A percentile compares a stretch with the other conserved stretches of the same genome.
Evolutionary conservation across 495 filamentous ascomycete species (phyloP).

Genomic region (Podospora sp.): DNA sequence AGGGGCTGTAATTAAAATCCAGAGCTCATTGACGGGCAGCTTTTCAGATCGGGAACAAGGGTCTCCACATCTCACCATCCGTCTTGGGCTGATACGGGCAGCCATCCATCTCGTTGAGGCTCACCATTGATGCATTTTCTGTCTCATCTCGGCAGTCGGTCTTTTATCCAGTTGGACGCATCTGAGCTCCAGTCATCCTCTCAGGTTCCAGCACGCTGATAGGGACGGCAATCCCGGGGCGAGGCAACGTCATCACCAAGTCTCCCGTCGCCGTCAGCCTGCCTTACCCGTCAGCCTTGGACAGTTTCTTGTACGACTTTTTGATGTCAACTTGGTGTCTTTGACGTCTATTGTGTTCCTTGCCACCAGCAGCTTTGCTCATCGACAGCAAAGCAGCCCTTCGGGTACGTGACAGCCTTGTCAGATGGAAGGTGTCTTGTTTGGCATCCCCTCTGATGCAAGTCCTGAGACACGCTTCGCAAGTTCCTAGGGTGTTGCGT

Average conservation of each 20-base stretch:
- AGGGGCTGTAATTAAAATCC: conserved; percentile 43
- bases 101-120: background rate
- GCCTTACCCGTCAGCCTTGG: background rate
- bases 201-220: background rate
- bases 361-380: too few relatives aligned
- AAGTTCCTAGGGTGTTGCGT: too few relatives aligned
- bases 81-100: background rate
- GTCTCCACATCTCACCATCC: conserved; percentile 1
- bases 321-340: background rate
- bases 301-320: background rate
- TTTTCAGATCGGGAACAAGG: background rate
- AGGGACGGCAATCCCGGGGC: background rate
- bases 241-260: background rate
- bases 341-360: background rate
- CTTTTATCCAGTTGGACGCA: background rate
- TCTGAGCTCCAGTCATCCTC: background rate
- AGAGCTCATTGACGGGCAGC: conserved; percentile 8
- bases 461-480: too few relatives aligned
- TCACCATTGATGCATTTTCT: background rate
- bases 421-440: background rate
- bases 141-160: background rate
- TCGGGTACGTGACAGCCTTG: background rate
- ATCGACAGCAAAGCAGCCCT: too few relatives aligned
- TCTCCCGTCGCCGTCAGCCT: background rate
- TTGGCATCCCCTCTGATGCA: too few relatives aligned